Evolutionary conservation across 164 flowering plant genomes (phyloP).

Genomic region (Piper betle): DNA sequence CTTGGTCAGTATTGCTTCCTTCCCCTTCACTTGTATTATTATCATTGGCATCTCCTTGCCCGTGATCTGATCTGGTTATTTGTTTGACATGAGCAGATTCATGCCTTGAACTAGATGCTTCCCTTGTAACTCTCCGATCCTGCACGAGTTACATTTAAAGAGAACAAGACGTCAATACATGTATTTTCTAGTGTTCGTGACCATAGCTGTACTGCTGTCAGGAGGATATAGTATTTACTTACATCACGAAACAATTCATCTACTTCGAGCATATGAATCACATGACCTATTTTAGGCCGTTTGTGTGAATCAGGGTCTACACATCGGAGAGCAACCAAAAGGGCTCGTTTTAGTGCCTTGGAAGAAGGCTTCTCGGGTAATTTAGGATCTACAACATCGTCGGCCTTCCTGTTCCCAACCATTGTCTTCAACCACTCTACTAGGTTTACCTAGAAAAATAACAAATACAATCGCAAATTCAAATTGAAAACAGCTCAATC

Average conservation of each 20-base stretch:
- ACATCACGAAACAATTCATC: conserved; percentile 71
- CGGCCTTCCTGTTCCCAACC: conserved; percentile 66
- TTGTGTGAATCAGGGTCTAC: conserved; percentile 94
- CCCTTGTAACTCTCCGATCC: conserved; percentile 36
- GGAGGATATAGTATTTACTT: conserved; percentile 7
- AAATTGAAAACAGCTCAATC: neutral
- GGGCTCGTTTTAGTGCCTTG: conserved; percentile 67
- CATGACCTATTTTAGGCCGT: conserved; percentile 97
- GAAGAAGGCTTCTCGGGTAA: conserved; percentile 70
- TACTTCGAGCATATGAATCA: conserved; percentile 94
- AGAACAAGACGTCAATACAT: too few species aligned
- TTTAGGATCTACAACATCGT: conserved; percentile 86
- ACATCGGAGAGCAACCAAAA: conserved; percentile 77
- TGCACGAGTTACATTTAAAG: conserved; percentile 12
- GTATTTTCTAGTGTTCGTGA: too few species aligned
- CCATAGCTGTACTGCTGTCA: too few species aligned
- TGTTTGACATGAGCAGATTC: conserved; percentile 18
- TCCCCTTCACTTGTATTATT: conserved; percentile 27
- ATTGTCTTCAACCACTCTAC: conserved; percentile 88
- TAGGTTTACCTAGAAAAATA: conserved; percentile 57
- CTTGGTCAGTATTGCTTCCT: conserved; percentile 13
- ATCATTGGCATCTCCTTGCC: conserved; percentile 17
- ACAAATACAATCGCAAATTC: neutral
- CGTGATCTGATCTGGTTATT: conserved; percentile 14
- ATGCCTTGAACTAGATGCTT: conserved; percentile 18